A percentile compares a stretch with the other conserved stretches of the same genome.
Conservation (phyloP, 805 yeast species). For the Saccharomycopsis capsularis region DNA sequence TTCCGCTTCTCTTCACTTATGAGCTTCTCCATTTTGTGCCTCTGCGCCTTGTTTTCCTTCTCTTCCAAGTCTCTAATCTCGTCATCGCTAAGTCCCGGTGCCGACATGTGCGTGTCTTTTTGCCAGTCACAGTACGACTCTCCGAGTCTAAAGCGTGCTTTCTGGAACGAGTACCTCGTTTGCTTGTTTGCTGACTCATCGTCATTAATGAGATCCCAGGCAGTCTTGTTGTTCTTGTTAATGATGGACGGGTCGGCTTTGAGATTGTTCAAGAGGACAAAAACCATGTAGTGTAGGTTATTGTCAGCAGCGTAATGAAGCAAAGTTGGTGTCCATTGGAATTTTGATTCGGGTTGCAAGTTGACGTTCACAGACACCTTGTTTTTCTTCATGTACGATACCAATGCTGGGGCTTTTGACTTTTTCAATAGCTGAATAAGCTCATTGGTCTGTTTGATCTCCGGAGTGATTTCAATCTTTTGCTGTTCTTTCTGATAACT, state of each 20-base stretch:
- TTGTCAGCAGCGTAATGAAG: slow-evolving; percentile 71
- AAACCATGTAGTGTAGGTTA: slow-evolving; percentile 60
- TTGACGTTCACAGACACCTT: slow-evolving; percentile 28
- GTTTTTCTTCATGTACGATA: slow-evolving; percentile 54
- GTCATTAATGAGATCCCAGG: slow-evolving; percentile 53
- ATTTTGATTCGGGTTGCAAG: slow-evolving; percentile 50
- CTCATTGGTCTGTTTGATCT: slow-evolving; percentile 51
- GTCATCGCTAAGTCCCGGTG: slow-evolving; percentile 45
- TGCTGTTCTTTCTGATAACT: slow-evolving; percentile 19
- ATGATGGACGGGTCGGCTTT: slow-evolving; percentile 62
- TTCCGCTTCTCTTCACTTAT: slow-evolving; percentile 34
- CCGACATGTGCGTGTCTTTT: slow-evolving; percentile 33
- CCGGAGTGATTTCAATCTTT: slow-evolving; percentile 26
- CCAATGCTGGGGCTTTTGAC: slow-evolving; percentile 69
- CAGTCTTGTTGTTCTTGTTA: slow-evolving; percentile 51
- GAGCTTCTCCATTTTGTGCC: slow-evolving; percentile 37
- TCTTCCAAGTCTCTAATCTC: slow-evolving; percentile 42
- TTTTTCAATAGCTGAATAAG: slow-evolving; percentile 55
- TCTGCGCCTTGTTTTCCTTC: slow-evolving; percentile 34
- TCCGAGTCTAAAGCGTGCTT: slow-evolving; percentile 61
- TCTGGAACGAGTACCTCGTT: slow-evolving; percentile 47
- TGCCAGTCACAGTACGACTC: slow-evolving; percentile 68
- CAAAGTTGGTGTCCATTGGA: slow-evolving; percentile 57
- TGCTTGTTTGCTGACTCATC: slow-evolving; percentile 1
- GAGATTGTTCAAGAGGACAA: slow-evolving; percentile 49